phyloP scores from a whole-genome alignment of 2,329 filamentous ascomycete genomes.

The Cordyceps pruinosa region DNA sequence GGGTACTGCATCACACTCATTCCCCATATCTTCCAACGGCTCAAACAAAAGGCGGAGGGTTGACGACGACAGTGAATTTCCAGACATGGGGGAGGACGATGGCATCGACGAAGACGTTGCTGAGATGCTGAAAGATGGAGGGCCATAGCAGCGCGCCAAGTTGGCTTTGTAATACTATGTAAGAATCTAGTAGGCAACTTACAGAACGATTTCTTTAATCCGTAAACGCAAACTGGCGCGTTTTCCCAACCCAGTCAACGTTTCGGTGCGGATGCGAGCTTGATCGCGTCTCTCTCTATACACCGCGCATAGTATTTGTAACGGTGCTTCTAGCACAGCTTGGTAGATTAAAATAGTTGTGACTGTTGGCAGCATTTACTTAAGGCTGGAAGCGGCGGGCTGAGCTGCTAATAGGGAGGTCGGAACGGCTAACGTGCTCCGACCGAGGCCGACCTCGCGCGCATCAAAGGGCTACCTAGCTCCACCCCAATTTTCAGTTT shows the following conservation, averaged over 20 bases:
- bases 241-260: too few species aligned
- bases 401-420: neutral
- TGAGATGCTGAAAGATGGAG: slow-evolving; percentile 42
- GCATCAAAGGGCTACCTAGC: neutral
- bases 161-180: slow-evolving; percentile 2
- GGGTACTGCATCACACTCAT: slow-evolving; percentile 35
- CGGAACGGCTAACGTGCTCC: slow-evolving; percentile 4
- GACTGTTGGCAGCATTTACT: neutral
- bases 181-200: neutral
- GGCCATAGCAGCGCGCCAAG: neutral
- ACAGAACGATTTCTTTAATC: neutral
- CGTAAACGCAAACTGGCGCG: neutral
- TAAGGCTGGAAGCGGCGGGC: too few species aligned
- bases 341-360: neutral
- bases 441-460: slow-evolving; percentile 7
- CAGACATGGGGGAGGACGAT: slow-evolving; percentile 47
- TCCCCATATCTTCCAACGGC: slow-evolving; percentile 44
- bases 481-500: slow-evolving; percentile 11
- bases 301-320: neutral
- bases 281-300: neutral
- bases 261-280: too few species aligned
- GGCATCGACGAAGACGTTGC: slow-evolving; percentile 51
- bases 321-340: too few species aligned
- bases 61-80: slow-evolving; percentile 44
- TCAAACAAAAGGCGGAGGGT: slow-evolving; percentile 51